phyloP scores from a whole-genome alignment of 352 stramenopile species.

The Phytophthora tentaculata region DNA sequence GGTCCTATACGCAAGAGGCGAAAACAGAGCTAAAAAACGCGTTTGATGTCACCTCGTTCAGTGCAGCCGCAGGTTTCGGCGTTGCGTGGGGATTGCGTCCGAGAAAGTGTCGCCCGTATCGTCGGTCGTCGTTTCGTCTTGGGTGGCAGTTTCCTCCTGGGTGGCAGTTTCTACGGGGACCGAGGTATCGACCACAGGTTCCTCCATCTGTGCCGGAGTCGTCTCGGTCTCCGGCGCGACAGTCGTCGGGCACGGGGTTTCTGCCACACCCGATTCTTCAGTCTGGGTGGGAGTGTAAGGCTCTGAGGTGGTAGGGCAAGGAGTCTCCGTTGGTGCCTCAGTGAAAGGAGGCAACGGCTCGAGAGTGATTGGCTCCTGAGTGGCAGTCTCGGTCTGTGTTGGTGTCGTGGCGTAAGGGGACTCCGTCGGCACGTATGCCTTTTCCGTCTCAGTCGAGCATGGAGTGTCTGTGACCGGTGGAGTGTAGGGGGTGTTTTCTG shows the following conservation, averaged over 20 bases:
- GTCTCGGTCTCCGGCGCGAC: not conserved
- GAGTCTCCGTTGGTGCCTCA: conserved; percentile 15
- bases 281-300: conserved; percentile 3
- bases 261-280: conserved; percentile 4
- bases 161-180: not conserved
- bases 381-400: not conserved
- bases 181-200: not conserved
- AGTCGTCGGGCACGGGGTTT: conserved; percentile 15
- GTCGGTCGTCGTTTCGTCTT: conserved; percentile 8
- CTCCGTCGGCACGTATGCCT: conserved; percentile 2
- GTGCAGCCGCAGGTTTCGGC: conserved; percentile 31
- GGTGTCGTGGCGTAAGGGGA: conserved; percentile 8
- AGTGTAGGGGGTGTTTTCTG: conserved; percentile 13
- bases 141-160: conserved; percentile 6
- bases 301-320: conserved; percentile 8
- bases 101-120: conserved; percentile 31
- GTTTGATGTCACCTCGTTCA: conserved; percentile 10
- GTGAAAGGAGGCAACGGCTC: conserved; percentile 13
- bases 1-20: conserved; percentile 21
- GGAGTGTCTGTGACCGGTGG: conserved; percentile 11
- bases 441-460: not conserved
- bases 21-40: conserved; percentile 26
- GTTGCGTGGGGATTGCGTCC: conserved; percentile 16
- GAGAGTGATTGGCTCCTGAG: not conserved
- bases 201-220: not conserved